A percentile compares a stretch with the other conserved stretches of the same genome.
These are phyloP conservation scores for Ceriops decandra DNA, from an alignment of 345 rosid species.

Conservation along the genomic window DNA sequence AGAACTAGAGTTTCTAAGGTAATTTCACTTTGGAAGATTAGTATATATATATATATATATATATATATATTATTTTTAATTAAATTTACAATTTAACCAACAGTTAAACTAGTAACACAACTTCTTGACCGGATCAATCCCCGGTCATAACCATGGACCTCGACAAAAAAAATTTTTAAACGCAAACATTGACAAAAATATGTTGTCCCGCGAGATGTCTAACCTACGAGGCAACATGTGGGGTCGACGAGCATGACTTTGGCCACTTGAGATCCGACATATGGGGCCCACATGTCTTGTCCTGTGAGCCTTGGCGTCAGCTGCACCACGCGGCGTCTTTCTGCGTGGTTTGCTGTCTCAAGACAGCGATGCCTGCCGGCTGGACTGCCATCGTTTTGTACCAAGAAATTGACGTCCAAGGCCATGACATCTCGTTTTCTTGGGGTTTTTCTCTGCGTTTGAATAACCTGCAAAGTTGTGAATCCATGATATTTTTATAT, in stretches of 20 bases:
- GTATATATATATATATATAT: no score
- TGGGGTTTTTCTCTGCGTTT: background rate
- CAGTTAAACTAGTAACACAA: no score
- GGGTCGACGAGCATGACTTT: conserved; percentile 36
- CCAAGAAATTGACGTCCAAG: background rate
- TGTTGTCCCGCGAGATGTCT: conserved; percentile 26
- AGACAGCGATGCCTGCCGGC: conserved; percentile 41
- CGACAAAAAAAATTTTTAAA: background rate
- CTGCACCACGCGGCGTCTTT: conserved; percentile 44
- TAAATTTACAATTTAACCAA: no score
- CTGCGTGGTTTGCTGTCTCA: conserved; percentile 24
- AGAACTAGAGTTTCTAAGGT: no score
- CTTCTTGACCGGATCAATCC: no score
- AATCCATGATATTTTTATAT: background rate
- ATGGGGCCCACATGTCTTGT: conserved; percentile 44
- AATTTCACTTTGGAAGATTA: no score
- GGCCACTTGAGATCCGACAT: conserved; percentile 25
- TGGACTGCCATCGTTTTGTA: background rate
- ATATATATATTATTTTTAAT: no score
- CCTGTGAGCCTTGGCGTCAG: conserved; percentile 43
- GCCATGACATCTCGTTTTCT: background rate
- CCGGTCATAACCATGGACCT: background rate
- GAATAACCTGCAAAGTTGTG: background rate
- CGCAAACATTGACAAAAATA: background rate
- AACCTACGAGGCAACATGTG: conserved; percentile 25